A percentile compares a stretch with the other conserved stretches of the same genome.
Evolutionary conservation across 2,329 filamentous ascomycete species (phyloP).

Genomic region (Aurifilum marmelostoma): DNA sequence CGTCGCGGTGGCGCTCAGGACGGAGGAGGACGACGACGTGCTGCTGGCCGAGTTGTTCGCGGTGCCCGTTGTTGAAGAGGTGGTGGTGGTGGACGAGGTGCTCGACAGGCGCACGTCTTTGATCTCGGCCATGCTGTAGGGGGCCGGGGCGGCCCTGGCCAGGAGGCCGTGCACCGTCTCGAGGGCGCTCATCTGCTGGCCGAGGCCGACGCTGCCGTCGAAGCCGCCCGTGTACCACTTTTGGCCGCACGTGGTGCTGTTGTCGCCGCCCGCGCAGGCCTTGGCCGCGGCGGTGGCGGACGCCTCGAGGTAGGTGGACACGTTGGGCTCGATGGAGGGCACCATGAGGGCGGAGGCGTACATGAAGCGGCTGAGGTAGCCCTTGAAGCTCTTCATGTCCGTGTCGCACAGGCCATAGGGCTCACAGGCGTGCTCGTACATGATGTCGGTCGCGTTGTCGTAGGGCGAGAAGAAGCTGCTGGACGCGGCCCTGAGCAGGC

Average conservation of each 20-base stretch:
- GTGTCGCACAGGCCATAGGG: slow-evolving; percentile 57
- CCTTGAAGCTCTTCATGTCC: slow-evolving; percentile 72
- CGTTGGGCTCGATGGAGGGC: slow-evolving; percentile 53
- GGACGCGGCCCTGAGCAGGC: slow-evolving; percentile 56
- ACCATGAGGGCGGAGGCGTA: slow-evolving; percentile 61
- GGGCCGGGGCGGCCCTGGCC: slow-evolving; percentile 45
- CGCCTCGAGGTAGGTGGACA: slow-evolving; percentile 52
- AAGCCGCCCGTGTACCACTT: slow-evolving; percentile 64
- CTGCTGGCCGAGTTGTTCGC: neutral
- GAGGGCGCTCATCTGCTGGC: slow-evolving; percentile 67
- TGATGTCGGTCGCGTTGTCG: slow-evolving; percentile 58
- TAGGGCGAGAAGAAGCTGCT: slow-evolving; percentile 57
- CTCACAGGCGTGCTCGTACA: slow-evolving; percentile 72
- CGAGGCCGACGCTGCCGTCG: slow-evolving; percentile 59
- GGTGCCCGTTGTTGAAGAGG: slow-evolving; percentile 6
- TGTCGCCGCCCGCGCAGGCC: slow-evolving; percentile 59
- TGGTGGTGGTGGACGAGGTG: neutral
- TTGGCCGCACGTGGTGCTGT: slow-evolving; percentile 60
- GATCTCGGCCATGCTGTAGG: slow-evolving; percentile 53
- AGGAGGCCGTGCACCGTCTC: slow-evolving; percentile 66
- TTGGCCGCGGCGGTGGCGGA: slow-evolving; percentile 60
- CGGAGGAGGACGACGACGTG: slow-evolving; percentile 4
- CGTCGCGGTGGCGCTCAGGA: slow-evolving; percentile 20
- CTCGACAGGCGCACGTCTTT: slow-evolving; percentile 44
- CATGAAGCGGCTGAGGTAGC: slow-evolving; percentile 67